Evolutionary conservation across 1,284 basidiomycete genomes (phyloP).

Genomic region (Fomitopsis schrenkii): DNA sequence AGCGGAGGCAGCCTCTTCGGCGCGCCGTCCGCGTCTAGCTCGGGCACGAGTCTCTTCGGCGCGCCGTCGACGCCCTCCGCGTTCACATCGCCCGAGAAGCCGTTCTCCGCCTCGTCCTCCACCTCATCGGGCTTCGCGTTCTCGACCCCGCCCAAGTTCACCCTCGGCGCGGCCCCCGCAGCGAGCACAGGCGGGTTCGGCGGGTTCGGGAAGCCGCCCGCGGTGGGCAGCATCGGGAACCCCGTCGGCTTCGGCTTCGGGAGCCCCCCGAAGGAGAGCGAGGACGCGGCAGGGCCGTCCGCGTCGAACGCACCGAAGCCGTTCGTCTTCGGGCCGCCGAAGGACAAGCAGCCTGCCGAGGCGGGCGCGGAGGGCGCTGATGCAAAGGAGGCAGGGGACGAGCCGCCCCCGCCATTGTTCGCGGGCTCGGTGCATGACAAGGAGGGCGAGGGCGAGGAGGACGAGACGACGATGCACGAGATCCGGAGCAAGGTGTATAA

Average conservation of each 20-base stretch:
- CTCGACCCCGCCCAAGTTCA: conserved; percentile 14
- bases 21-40: not conserved
- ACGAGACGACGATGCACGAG: conserved; percentile 67
- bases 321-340: conserved; percentile 6
- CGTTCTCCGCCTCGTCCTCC: conserved; percentile 2
- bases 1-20: not conserved
- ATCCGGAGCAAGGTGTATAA: conserved; percentile 63
- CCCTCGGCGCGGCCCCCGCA: conserved; percentile 18
- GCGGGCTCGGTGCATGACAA: conserved; percentile 47
- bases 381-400: conserved; percentile 23
- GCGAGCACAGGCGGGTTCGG: conserved; percentile 13
- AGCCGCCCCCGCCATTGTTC: conserved; percentile 29
- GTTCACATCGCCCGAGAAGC: conserved; percentile 16
- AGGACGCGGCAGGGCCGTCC: conserved; percentile 13
- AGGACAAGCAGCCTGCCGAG: conserved; percentile 16
- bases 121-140: conserved; percentile 18
- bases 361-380: conserved; percentile 26
- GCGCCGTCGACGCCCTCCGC: not conserved
- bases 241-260: conserved; percentile 58
- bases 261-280: conserved; percentile 31
- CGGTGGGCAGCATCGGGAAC: conserved; percentile 47
- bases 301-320: conserved; percentile 4
- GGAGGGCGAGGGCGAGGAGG: conserved; percentile 80
- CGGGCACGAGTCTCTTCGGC: conserved; percentile 10
- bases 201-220: conserved; percentile 12